phyloP scores from a whole-genome alignment of 495 filamentous ascomycete species.

The Tuber indicum region DNA sequence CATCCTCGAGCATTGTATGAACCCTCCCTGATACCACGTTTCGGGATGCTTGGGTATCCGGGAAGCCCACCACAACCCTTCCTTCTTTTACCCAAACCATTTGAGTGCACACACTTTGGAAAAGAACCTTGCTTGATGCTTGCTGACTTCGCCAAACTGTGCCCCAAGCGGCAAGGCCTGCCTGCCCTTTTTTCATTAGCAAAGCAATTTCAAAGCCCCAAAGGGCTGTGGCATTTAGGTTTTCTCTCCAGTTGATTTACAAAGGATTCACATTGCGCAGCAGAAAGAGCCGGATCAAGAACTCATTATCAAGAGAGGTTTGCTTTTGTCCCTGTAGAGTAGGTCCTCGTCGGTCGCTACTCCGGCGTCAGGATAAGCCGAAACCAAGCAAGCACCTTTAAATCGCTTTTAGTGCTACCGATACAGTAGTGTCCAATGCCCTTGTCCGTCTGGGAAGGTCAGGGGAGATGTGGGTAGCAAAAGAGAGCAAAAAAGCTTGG shows the following conservation, averaged over 20 bases:
- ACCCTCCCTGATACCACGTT: neutral
- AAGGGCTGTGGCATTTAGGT: neutral
- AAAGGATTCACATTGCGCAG: neutral
- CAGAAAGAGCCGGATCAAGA: neutral
- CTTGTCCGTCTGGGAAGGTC: neutral
- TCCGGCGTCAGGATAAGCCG: neutral
- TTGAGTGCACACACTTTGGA: conserved; percentile 3
- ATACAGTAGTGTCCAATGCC: neutral
- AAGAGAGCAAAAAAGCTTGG: neutral
- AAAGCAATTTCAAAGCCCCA: neutral
- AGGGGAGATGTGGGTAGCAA: neutral
- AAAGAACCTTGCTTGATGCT: conserved; percentile 1
- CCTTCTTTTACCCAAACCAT: neutral
- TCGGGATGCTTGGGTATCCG: neutral
- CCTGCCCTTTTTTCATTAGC: neutral
- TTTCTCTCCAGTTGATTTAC: neutral
- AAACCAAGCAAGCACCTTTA: neutral
- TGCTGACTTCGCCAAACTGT: conserved; percentile 4
- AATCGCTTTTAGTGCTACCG: neutral
- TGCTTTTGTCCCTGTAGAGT: neutral
- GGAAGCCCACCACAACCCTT: neutral
- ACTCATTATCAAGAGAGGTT: neutral
- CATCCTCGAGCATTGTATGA: neutral
- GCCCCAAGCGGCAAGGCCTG: conserved; percentile 3
- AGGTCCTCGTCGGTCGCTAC: neutral